Percentiles rank a stretch among this genome's conserved stretches.
Evolutionary conservation across 257 asterid genomes (phyloP).

Genomic region (Gentiana dahurica): DNA sequence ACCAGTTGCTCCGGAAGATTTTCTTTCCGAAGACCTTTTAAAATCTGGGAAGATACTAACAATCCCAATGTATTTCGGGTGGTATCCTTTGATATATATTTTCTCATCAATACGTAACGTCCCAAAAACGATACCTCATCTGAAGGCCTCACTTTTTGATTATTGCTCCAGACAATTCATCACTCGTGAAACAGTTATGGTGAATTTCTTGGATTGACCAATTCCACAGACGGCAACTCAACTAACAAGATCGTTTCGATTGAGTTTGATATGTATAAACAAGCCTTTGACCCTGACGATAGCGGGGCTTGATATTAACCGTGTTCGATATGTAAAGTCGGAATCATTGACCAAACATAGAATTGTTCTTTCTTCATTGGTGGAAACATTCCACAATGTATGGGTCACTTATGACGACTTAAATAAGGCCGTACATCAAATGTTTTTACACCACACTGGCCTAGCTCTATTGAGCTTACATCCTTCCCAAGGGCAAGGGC

Average conservation of each 20-base stretch:
- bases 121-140: slow-evolving; percentile 13
- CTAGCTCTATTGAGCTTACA: too few relatives aligned
- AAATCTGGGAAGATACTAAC: slow-evolving; percentile 45
- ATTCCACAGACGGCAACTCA: slow-evolving; percentile 13
- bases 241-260: slow-evolving; percentile 53
- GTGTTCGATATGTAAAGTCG: too few relatives aligned
- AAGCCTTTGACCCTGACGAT: slow-evolving; percentile 13
- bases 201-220: slow-evolving; percentile 55
- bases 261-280: slow-evolving; percentile 76
- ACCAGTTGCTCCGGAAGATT: slow-evolving; percentile 38
- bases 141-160: slow-evolving; percentile 46
- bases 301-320: too few relatives aligned
- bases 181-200: slow-evolving; percentile 52
- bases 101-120: slow-evolving; percentile 42
- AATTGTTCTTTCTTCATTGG: too few relatives aligned
- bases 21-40: slow-evolving; percentile 21
- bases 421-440: too few relatives aligned
- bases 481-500: too few relatives aligned
- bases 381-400: too few relatives aligned
- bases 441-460: too few relatives aligned
- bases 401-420: too few relatives aligned
- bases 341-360: too few relatives aligned
- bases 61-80: slow-evolving; percentile 1
- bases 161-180: background rate
- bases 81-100: slow-evolving; percentile 49